Percentiles rank a stretch among this genome's conserved stretches.
Evolutionary conservation across 139 green algal species (phyloP).

Genomic region (Tetradesmus lagerheimii): DNA sequence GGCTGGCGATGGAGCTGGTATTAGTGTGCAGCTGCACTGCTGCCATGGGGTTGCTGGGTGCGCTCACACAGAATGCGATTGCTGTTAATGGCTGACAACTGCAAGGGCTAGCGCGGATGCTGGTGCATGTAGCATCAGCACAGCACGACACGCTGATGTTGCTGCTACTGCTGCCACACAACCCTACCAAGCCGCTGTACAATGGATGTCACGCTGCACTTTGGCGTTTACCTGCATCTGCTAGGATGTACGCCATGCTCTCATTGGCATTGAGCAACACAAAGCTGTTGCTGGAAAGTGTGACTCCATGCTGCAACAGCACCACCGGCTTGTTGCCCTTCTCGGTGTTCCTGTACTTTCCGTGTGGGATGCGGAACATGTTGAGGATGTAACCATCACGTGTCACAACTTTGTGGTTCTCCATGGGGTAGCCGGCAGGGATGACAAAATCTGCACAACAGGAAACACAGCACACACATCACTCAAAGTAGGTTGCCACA

Average conservation of each 20-base stretch:
- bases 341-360: conserved; percentile 31
- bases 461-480: background rate
- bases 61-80: too few species aligned
- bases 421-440: conserved; percentile 68
- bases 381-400: conserved; percentile 69
- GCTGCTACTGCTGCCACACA: too few species aligned
- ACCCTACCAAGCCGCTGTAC: background rate
- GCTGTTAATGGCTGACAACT: background rate
- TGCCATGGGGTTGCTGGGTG: too few species aligned
- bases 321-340: conserved; percentile 61
- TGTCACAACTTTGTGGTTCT: conserved; percentile 69
- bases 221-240: conserved; percentile 67
- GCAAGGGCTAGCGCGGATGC: background rate
- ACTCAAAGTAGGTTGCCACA: too few species aligned
- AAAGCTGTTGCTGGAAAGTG: conserved; percentile 78
- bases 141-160: background rate
- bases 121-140: background rate
- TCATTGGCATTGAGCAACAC: conserved; percentile 73
- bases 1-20: too few species aligned
- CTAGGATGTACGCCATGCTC: conserved; percentile 85
- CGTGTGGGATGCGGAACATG: conserved; percentile 65
- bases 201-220: background rate
- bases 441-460: conserved; percentile 55
- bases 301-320: conserved; percentile 85
- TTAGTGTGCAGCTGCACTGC: too few species aligned